Evolutionary conservation across 352 stramenopile species (phyloP).

Genomic region (Pythium brassicae): DNA sequence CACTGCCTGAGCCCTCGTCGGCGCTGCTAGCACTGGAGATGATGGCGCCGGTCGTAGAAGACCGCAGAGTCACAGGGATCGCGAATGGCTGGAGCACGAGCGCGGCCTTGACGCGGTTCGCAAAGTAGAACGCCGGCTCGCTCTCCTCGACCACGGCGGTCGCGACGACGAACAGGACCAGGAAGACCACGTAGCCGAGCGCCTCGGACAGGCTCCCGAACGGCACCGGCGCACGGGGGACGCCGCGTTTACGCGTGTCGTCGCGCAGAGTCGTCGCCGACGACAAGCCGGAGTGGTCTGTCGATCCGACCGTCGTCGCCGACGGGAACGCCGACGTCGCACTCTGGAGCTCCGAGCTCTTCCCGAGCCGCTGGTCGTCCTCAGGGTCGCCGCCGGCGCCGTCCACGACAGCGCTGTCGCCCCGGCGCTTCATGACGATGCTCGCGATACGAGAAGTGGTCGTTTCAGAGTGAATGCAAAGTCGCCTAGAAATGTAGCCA

Average conservation of each 20-base stretch:
- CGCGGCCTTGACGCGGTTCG: constrained; percentile 42
- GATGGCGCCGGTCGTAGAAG: constrained; percentile 10
- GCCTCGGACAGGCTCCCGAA: constrained; percentile 53
- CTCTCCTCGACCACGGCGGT: constrained; percentile 42
- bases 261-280: background rate
- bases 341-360: constrained; percentile 3
- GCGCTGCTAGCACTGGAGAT: constrained; percentile 2
- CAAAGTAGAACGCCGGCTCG: constrained; percentile 59
- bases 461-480: too few relatives aligned
- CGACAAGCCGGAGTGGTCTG: background rate
- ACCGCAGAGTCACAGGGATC: constrained; percentile 11
- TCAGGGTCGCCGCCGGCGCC: background rate
- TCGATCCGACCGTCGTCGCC: constrained; percentile 1
- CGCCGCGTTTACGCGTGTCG: constrained; percentile 25
- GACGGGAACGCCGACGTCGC: background rate
- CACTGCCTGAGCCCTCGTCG: background rate
- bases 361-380: background rate
- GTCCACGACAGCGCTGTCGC: constrained; percentile 14
- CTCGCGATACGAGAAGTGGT: background rate
- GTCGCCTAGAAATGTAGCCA: too few relatives aligned
- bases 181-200: constrained; percentile 42
- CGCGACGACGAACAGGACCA: constrained; percentile 52
- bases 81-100: constrained; percentile 48
- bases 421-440: constrained; percentile 22
- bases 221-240: constrained; percentile 28